Base-by-base conservation (phyloP, 305 asterid species). In the Andrographis paniculata region DNA sequence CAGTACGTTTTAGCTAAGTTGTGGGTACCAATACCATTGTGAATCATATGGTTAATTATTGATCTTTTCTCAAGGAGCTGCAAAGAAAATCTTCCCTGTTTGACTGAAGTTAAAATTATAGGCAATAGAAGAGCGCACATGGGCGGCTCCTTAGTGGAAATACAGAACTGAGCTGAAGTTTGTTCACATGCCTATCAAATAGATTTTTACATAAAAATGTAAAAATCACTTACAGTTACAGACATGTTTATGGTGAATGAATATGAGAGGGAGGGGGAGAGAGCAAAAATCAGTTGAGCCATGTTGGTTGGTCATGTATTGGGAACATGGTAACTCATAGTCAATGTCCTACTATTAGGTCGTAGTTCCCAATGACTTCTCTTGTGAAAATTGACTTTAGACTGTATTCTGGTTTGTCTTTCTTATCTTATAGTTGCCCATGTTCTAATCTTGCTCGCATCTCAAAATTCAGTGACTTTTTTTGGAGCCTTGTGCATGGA, bases 151-250 rank as follows among this genome's bases (percentile, higher is more conserved):
- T 66, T 53, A 56, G 50, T 62, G 21, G 67, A 55, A 65, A 46
- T 31, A 55, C 61, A 56, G 49, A 70, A 46, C 39, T 57, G 39
- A 30, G 53, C 50, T 67, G 48, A 65, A 56, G 79, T n/a, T 61
- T 73, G 76, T 73, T 86, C 94, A 79, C 92, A 77, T 75, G 92
- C 60, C 66, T 61, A 60, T 56, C 66, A 63, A 56, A 49, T 71
- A 69, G 78, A 76, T 74, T 77, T 67, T 69, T 62, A 38, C 63
- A 65, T 57, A 70, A 74, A 66, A 64, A 65, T 56, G 59, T 63
- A 58, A 60, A 60, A 67, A 65, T 66, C 65, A 66, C 67, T 60
- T 49, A 59, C 40, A 39, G 71, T 60, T 49, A 59, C 40, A 39
- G 71, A 56, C 71, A 50, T 73, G 64, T 52, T 67, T 52, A 50